Percentiles rank a stretch among this genome's conserved stretches.
Evolutionary conservation across 2,329 filamentous ascomycete genomes (phyloP).

Genomic region (Fusarium papillatum): DNA sequence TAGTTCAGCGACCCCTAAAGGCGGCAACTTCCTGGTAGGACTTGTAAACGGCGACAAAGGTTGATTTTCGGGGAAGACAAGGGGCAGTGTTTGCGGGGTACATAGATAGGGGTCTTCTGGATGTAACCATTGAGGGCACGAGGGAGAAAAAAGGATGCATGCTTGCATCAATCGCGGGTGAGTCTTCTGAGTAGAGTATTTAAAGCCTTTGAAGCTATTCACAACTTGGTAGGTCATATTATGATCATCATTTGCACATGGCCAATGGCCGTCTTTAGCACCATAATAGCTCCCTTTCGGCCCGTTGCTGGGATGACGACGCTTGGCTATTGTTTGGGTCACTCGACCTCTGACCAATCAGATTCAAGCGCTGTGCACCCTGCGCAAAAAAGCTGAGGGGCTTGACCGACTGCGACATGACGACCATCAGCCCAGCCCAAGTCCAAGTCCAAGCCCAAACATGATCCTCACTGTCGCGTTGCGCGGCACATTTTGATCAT

Average conservation of each 20-base stretch:
- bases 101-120: neutral
- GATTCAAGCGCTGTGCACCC: slow-evolving; percentile 23
- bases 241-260: neutral
- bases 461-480: slow-evolving; percentile 21
- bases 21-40: neutral
- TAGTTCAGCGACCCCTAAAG: no score
- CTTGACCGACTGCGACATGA: slow-evolving; percentile 36
- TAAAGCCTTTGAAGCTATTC: neutral
- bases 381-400: slow-evolving; percentile 40
- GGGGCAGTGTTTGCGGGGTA: neutral
- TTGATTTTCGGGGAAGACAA: neutral
- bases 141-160: neutral
- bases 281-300: neutral
- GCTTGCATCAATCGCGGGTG: neutral
- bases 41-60: neutral
- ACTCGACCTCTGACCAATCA: slow-evolving; percentile 32
- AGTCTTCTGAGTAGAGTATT: neutral
- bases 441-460: slow-evolving; percentile 13
- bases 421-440: slow-evolving; percentile 15
- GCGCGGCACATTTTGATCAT: slow-evolving; percentile 9
- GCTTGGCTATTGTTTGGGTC: slow-evolving; percentile 33
- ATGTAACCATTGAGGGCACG: neutral
- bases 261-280: neutral
- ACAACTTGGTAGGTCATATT: neutral
- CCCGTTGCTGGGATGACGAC: slow-evolving; percentile 36